These are phyloP conservation scores for Saccharum hybrid DNA, from an alignment of 202 grass and related monocot species.

Conservation along the genomic window DNA sequence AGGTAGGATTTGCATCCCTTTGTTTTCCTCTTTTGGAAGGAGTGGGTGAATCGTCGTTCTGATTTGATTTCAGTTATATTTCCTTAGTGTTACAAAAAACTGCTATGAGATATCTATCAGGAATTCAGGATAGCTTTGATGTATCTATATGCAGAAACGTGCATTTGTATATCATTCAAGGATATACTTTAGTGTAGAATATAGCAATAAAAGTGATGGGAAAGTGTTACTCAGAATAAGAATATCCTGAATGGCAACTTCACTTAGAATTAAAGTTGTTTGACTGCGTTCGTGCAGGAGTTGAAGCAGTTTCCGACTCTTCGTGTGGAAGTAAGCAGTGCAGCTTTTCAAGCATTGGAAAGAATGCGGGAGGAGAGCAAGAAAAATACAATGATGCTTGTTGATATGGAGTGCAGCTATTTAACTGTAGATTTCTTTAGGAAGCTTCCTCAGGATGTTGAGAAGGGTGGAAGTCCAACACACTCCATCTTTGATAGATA, in stretches of 20 bases:
- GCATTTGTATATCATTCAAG: neutral
- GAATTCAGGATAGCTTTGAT: neutral
- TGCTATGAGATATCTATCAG: neutral
- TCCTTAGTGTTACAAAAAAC: neutral
- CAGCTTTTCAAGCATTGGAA: slow-evolving; percentile 85
- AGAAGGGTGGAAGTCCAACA: slow-evolving; percentile 85
- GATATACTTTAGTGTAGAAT: slow-evolving; percentile 4
- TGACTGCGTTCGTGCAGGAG: slow-evolving; percentile 55
- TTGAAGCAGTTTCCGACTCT: slow-evolving; percentile 87
- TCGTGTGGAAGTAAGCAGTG: slow-evolving; percentile 71
- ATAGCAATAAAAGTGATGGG: neutral
- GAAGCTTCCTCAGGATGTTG: slow-evolving; percentile 92
- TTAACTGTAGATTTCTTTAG: slow-evolving; percentile 94
- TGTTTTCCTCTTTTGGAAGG: neutral
- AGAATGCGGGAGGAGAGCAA: slow-evolving; percentile 94
- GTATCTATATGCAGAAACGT: neutral
- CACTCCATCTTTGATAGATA: slow-evolving; percentile 97
- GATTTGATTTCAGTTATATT: slow-evolving; percentile 14
- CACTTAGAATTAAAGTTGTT: slow-evolving; percentile 13
- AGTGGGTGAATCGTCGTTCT: neutral
- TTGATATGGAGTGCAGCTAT: slow-evolving; percentile 93
- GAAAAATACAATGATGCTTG: slow-evolving; percentile 88
- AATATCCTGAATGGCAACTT: neutral
- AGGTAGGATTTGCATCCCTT: neutral
- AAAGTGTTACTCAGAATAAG: slow-evolving; percentile 10